phyloP scores from a whole-genome alignment of 345 rosid species.

The Anacardium occidentale region DNA sequence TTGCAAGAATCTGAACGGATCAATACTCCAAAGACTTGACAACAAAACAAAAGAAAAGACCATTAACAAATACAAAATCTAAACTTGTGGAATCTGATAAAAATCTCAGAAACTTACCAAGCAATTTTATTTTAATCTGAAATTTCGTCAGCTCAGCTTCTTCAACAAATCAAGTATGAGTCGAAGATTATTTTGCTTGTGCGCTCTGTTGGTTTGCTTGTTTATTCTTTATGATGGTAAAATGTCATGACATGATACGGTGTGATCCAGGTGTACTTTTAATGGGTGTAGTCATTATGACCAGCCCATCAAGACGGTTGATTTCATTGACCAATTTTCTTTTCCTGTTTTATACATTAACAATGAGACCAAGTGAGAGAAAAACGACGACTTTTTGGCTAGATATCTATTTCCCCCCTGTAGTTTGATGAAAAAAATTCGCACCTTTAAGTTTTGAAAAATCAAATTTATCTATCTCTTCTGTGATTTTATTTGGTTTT shows the following conservation, averaged over 20 bases:
- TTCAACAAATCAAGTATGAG: not conserved
- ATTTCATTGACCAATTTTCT: not conserved
- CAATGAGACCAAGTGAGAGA: no score
- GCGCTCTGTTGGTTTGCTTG: no score
- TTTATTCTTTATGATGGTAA: conserved; percentile 17
- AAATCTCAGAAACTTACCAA: conserved; percentile 26
- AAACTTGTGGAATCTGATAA: conserved; percentile 26
- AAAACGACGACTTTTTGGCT: no score
- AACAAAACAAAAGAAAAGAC: not conserved
- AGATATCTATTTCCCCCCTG: no score
- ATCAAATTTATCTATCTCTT: no score
- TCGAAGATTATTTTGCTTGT: not conserved
- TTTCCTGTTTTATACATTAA: no score
- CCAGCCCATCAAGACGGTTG: conserved; percentile 17
- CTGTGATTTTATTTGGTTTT: no score
- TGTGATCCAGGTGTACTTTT: conserved; percentile 12
- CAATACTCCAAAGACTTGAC: conserved; percentile 16
- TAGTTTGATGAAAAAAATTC: no score
- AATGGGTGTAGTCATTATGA: not conserved
- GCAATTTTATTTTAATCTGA: not conserved
- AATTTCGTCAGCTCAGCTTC: conserved; percentile 22
- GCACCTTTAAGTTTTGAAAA: no score
- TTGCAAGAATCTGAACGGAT: conserved; percentile 21
- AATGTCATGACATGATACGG: not conserved
- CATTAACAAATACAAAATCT: conserved; percentile 7